Evolutionary conservation across 257 asterid species (phyloP).

Genomic region (Solanum corneliomulleri): DNA sequence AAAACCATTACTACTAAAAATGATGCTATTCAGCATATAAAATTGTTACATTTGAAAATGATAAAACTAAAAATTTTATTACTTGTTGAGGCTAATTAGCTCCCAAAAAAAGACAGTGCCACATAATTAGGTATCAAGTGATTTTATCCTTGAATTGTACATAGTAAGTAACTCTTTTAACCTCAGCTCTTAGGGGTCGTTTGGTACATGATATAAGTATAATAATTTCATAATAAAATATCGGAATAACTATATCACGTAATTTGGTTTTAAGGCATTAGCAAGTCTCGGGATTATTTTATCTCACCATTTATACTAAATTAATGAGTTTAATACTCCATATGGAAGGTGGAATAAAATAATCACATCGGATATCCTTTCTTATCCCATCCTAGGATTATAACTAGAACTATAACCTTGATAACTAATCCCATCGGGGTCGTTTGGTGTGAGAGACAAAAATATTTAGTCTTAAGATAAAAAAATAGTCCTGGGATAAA

Average conservation of each 20-base stretch:
- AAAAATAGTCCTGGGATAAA: too few relatives aligned
- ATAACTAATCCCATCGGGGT: background rate
- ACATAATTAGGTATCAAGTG: background rate
- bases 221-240: background rate
- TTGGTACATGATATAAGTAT: background rate
- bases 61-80: background rate
- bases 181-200: background rate
- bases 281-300: background rate
- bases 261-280: background rate
- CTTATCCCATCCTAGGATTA: background rate
- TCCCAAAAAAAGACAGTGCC: background rate
- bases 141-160: background rate
- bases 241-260: background rate
- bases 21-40: background rate
- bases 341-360: background rate
- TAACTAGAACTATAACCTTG: background rate
- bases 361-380: background rate
- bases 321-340: background rate
- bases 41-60: background rate
- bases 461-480: too few relatives aligned
- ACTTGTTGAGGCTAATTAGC: background rate
- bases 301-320: background rate
- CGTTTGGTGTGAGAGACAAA: too few relatives aligned
- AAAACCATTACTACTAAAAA: background rate
- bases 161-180: background rate